Evolutionary conservation across 192 early-diverging fungal genomes (phyloP), one percentile per base, ranked within the genome.

Genomic region (Backusella mclennaniae): DNA sequence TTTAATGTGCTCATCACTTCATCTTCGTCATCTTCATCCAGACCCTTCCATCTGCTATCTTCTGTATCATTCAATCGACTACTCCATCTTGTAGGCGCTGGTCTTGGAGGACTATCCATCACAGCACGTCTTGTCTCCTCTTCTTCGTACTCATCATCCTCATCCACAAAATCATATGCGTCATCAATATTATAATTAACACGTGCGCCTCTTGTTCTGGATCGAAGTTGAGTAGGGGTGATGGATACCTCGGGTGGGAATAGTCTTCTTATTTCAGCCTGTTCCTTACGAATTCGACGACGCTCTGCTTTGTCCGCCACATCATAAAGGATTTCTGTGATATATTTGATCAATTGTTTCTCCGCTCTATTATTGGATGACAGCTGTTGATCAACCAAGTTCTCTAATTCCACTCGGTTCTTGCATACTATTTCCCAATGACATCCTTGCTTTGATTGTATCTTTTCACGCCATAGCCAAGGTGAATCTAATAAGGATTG

Each of bases 21-120:
- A 63, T 63, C 56, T 12, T 63, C 56, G 14, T 63, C 12, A 80
- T 86, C 80, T 76, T 82, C 41, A 46, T 74, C n/a, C 73, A 74
- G 71, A 75, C 76, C 31, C 77, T 77, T 56, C 81, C 36, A n/a
- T 77, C 76, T 8, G 76, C 77, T 79, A 3, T 81, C 85, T 8
- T 81, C 76, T 19, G 46, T 21, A 31, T 39, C 42, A 39, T 85
- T 35, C 67, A 76, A 5, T 29, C 78, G 7, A 76, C 80, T 38
- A 74, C 80, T 44, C 75, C 72, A 11, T 77, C 75, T 21, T 33
- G 63, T 69, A 31, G 39, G 33, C 46, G 69, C 3, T 66, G 35
- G 7, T 73, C 69, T 23, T 31, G 33, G 70, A 6, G 74, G 68
- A 11, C n/a, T n/a, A 26, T 19, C 1, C 9, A 0, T 21, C 4